Base-by-base conservation (phyloP, 2,329 filamentous ascomycete genomes). In the Cordyceps militaris region DNA sequence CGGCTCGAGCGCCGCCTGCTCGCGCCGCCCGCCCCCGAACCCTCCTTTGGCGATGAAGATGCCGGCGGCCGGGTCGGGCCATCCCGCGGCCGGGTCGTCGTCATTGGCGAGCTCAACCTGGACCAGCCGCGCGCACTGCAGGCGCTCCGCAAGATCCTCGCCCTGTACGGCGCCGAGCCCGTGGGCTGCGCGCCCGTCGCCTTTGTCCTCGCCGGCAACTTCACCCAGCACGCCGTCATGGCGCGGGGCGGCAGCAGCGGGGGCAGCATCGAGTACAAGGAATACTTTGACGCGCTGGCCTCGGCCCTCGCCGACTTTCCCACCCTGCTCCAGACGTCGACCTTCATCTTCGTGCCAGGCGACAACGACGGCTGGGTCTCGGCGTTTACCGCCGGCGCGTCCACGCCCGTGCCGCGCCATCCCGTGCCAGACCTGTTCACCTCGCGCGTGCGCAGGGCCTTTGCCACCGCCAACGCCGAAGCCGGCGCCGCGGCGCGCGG, bases 351-450 rank as follows among this genome's bases (percentile, higher is more conserved):
- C 67, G 88, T 97, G 0, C 94, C 94, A 0, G 94, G 94, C 30
- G 93, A 97, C 73, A 96, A 97, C 69, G 94, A 99, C 70, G 92
- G 90, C n/a, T 99, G 94, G 94, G 84, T 87, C 5, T 96, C 91
- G 0, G 82, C 91, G 2, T 96, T 96, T 69, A 84, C 84, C 1
- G 86, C 85, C 2, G 90, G 90, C 4, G 86, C 88, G 1, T 84
- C 87, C 0, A 81, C 83, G 0, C 82, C 86, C 0, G 68, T 93
- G 11, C 90, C 90, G 0, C 75, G 87, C 10, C 86, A 87, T 62
- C 74, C 81, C 0, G 82, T 99, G 2, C 94, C 94, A 1, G 88
- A 93, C 7, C 76, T 97, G 64, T 99, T 99, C 73, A 97, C 93
- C 0, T 93, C 86, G 32, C 81, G 94, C 16, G 81, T 99, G 44